These are phyloP conservation scores for Fusarium nematophilum DNA, from an alignment of 2,329 filamentous ascomycete genomes.

Conservation along the genomic window DNA sequence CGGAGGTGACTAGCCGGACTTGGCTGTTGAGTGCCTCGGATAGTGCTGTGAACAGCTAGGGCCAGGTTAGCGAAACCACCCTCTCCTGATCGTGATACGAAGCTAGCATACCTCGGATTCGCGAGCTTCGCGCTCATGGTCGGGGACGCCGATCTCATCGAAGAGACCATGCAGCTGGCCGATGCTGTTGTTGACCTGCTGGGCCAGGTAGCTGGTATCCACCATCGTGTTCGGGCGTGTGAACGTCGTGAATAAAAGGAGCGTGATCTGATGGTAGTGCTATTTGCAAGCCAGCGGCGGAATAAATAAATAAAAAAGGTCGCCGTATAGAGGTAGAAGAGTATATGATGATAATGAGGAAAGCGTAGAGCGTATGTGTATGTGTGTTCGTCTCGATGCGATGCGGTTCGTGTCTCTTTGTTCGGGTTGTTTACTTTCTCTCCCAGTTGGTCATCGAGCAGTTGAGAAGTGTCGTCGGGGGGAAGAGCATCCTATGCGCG, in stretches of 20 bases:
- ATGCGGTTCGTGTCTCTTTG: slow-evolving; percentile 26
- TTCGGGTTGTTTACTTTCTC: slow-evolving; percentile 44
- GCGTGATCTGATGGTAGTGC: slow-evolving; percentile 21
- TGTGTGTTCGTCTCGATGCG: slow-evolving; percentile 26
- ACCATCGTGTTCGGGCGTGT: slow-evolving; percentile 59
- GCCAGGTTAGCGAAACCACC: slow-evolving; percentile 14
- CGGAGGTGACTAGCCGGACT: slow-evolving; percentile 82
- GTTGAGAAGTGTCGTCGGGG: slow-evolving; percentile 33
- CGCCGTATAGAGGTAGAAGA: slow-evolving; percentile 21
- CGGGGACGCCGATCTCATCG: slow-evolving; percentile 96
- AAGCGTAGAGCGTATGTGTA: slow-evolving; percentile 12
- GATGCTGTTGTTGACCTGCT: slow-evolving; percentile 95
- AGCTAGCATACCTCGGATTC: slow-evolving; percentile 80
- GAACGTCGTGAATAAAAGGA: slow-evolving; percentile 26
- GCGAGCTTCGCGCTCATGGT: slow-evolving; percentile 88
- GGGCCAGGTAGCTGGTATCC: slow-evolving; percentile 92
- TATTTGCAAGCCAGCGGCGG: slow-evolving; percentile 27
- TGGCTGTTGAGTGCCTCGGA: slow-evolving; percentile 94
- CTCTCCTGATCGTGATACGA: neutral
- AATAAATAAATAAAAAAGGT: slow-evolving; percentile 6
- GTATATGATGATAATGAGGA: slow-evolving; percentile 15
- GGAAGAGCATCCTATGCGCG: slow-evolving; percentile 42
- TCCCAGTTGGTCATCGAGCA: slow-evolving; percentile 43
- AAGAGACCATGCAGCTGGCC: slow-evolving; percentile 93
- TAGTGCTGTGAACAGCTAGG: slow-evolving; percentile 87